Evolutionary conservation across 2,329 filamentous ascomycete genomes (phyloP), one percentile per base, ranked within the genome.

Genomic region (Macrophomina tecta): DNA sequence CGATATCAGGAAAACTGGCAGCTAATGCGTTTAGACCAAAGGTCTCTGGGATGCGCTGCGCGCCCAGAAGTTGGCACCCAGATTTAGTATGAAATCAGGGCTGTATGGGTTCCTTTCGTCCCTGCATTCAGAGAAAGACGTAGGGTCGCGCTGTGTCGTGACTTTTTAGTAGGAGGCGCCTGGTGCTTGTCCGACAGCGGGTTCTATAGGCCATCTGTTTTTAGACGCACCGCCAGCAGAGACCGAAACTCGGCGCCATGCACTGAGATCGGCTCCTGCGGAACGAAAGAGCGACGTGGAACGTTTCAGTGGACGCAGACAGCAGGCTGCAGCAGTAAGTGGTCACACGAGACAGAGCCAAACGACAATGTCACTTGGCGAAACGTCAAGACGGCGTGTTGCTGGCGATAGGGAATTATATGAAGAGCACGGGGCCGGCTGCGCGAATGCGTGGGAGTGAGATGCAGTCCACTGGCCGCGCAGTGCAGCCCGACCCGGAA

Each of bases 401-500:
- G 58, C 16, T 49, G n/a, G 58, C 45, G 16, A 49, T n/a, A 45
- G 12, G 52, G 11, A 23, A 12, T 16, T 16, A 58, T 36, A 14
- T 58, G 36, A 7, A 12, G 23, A 6, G 9, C n/a, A 9, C 42
- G 30, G 30, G 32, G 14, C 16, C 42, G 11, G 16, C 14, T 9
- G 5, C 3, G 55, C 8, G 28, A 34, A 18, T n/a, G 56, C 28
- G 4, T 38, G 36, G 6, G 49, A 6, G 42, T 5, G 14, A 36
- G 18, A 38, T n/a, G 42, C 30, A 62, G 42, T 23, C 49, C 45
- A 48, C 14, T 5, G 30, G 48, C 48, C n/a, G 5, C 28, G 42
- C 42, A 28, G 56, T 36, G 42, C 45, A 62, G 58, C 58, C 58
- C 42, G 38, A 62, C 30, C 58, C 45, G 58, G 58, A 66, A 66